Evolutionary conservation across 2,329 filamentous ascomycete genomes (phyloP).

Genomic region (Arthrobotrys sphaeroides): DNA sequence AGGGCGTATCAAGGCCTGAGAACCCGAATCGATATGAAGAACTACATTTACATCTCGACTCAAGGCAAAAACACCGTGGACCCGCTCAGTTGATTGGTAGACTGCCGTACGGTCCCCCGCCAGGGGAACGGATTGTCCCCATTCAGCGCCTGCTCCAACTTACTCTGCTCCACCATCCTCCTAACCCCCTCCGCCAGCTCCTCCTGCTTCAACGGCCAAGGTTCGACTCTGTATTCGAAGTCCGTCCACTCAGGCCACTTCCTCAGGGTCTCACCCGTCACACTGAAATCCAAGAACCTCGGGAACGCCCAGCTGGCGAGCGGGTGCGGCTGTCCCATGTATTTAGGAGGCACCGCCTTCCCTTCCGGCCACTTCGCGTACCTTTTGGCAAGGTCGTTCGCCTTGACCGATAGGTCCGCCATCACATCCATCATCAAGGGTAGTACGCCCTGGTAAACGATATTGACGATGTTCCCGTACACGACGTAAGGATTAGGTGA

Average conservation of each 20-base stretch:
- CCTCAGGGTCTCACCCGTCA: background rate
- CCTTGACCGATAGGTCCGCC: slow-evolving; percentile 17
- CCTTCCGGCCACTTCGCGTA: background rate
- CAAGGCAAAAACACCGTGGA: slow-evolving; percentile 18
- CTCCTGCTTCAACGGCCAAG: background rate
- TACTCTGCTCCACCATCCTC: background rate
- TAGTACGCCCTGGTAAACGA: background rate
- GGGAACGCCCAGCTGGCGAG: slow-evolving; percentile 6
- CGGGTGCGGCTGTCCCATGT: background rate
- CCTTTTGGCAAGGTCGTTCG: background rate
- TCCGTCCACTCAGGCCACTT: slow-evolving; percentile 28
- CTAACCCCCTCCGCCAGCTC: background rate
- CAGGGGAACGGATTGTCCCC: slow-evolving; percentile 22
- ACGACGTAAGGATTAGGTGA: background rate
- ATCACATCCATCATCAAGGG: slow-evolving; percentile 23
- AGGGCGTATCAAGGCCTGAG: too few relatives aligned
- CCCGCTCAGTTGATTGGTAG: background rate
- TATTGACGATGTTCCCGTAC: slow-evolving; percentile 2
- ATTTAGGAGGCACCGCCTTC: background rate
- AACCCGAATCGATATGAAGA: background rate
- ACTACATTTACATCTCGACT: background rate
- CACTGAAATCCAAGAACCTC: background rate
- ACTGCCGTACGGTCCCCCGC: slow-evolving; percentile 1
- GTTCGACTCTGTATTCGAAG: background rate
- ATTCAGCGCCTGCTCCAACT: slow-evolving; percentile 3